phyloP scores from a whole-genome alignment of 1,284 basidiomycete species.

The Ceratobasidium sp. region DNA sequence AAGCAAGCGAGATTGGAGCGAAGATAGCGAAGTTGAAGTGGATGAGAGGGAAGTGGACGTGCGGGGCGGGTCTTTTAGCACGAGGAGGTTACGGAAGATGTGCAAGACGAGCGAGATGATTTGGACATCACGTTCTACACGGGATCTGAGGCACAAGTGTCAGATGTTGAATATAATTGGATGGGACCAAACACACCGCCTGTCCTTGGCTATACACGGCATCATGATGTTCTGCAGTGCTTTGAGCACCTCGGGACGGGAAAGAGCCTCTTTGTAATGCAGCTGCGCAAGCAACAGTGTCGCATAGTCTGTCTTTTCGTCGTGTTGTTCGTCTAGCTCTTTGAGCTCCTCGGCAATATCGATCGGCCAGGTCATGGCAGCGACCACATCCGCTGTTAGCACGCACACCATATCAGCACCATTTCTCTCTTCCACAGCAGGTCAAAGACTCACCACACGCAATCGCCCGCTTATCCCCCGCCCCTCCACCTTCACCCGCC shows the following conservation, averaged over 20 bases:
- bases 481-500: slow-evolving; percentile 77
- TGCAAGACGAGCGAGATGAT: slow-evolving; percentile 90
- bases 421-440: background rate
- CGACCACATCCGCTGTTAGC: slow-evolving; percentile 77
- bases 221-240: slow-evolving; percentile 76
- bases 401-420: background rate
- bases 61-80: slow-evolving; percentile 83
- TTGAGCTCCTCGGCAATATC: slow-evolving; percentile 91
- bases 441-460: slow-evolving; percentile 66
- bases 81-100: slow-evolving; percentile 87
- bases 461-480: slow-evolving; percentile 86
- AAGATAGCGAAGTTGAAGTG: slow-evolving; percentile 66
- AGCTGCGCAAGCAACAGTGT: slow-evolving; percentile 82
- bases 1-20: slow-evolving; percentile 81
- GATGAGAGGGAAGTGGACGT: slow-evolving; percentile 73
- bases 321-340: slow-evolving; percentile 77
- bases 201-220: slow-evolving; percentile 71
- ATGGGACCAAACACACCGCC: slow-evolving; percentile 53
- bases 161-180: background rate
- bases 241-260: slow-evolving; percentile 72
- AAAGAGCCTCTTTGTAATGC: slow-evolving; percentile 84
- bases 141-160: slow-evolving; percentile 57
- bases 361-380: slow-evolving; percentile 97
- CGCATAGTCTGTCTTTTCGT: slow-evolving; percentile 86
- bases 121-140: slow-evolving; percentile 82